phyloP scores from a whole-genome alignment of 768 basidiomycete genomes.

The Boletus rex-veris region DNA sequence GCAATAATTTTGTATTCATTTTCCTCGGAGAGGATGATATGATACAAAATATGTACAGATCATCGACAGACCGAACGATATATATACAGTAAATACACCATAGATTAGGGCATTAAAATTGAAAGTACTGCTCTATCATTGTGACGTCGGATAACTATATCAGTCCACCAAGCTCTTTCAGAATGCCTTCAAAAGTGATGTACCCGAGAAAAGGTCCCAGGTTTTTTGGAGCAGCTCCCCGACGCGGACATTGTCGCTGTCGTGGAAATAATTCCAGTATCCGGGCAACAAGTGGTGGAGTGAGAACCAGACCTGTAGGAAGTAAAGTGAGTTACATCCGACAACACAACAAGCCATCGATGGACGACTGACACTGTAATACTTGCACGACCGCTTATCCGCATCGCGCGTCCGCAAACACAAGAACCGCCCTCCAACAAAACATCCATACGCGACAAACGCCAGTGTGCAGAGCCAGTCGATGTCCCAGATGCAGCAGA shows the following conservation, averaged over 20 bases:
- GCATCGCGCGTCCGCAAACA: constrained; percentile 22
- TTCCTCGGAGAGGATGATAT: no score
- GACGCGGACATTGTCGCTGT: neutral
- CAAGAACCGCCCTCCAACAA: constrained; percentile 36
- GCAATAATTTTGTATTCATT: no score
- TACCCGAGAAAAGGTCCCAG: constrained; percentile 16
- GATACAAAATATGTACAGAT: no score
- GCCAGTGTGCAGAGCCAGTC: constrained; percentile 20
- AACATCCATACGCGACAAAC: constrained; percentile 32
- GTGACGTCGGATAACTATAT: neutral
- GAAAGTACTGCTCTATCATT: no score
- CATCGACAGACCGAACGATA: neutral
- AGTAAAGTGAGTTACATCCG: neutral
- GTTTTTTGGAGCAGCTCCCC: constrained; percentile 17
- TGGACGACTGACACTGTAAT: constrained; percentile 33
- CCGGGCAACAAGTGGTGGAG: constrained; percentile 35
- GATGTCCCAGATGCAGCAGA: constrained; percentile 36
- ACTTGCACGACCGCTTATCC: constrained; percentile 36
- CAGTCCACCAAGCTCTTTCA: neutral
- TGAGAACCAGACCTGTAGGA: constrained; percentile 33
- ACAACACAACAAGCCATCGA: neutral
- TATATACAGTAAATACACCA: neutral
- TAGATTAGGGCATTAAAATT: neutral
- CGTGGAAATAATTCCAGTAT: constrained; percentile 35
- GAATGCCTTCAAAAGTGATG: constrained; percentile 1